A percentile compares a stretch with the other conserved stretches of the same genome.
Evolutionary conservation across 208 protist genomes (phyloP).

Genomic region (Crithidia mellificae): DNA sequence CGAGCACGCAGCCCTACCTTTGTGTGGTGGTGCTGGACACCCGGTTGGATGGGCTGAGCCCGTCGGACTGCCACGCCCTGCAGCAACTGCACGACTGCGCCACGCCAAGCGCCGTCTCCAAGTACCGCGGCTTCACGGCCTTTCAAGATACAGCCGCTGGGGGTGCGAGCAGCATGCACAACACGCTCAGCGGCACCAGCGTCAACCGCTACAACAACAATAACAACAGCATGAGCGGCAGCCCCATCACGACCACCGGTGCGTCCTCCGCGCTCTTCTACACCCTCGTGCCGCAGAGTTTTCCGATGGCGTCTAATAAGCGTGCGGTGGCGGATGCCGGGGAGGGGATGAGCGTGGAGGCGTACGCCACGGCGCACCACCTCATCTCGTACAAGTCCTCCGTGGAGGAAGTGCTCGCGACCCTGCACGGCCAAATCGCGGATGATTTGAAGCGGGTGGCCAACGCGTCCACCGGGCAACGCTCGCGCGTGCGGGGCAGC

Average conservation of each 20-base stretch:
- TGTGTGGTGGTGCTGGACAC: constrained; percentile 50
- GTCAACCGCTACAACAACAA: not conserved
- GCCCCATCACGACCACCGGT: not conserved
- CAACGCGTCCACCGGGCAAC: not conserved
- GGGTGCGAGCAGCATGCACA: not conserved
- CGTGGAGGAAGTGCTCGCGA: constrained; percentile 37
- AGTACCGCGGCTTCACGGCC: constrained; percentile 6
- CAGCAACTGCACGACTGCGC: constrained; percentile 31
- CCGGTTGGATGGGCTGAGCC: constrained; percentile 24
- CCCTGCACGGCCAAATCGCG: constrained; percentile 26
- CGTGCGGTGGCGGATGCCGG: constrained; percentile 1
- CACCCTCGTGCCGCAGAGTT: constrained; percentile 18
- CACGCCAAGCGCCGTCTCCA: not conserved
- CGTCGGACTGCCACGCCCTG: constrained; percentile 32
- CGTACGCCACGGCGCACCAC: constrained; percentile 23
- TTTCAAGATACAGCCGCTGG: not conserved
- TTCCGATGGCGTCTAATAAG: not conserved
- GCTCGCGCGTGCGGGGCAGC: not conserved
- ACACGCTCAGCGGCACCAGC: not conserved
- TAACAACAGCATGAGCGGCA: not conserved
- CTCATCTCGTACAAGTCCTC: constrained; percentile 31
- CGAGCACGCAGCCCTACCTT: constrained; percentile 23
- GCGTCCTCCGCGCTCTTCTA: constrained; percentile 16
- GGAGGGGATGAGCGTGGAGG: constrained; percentile 24
- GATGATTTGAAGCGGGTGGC: not conserved